Evolutionary conservation across 2,329 filamentous ascomycete genomes (phyloP), one percentile per base, ranked within the genome.

Genomic region (Colletotrichum kahawae): DNA sequence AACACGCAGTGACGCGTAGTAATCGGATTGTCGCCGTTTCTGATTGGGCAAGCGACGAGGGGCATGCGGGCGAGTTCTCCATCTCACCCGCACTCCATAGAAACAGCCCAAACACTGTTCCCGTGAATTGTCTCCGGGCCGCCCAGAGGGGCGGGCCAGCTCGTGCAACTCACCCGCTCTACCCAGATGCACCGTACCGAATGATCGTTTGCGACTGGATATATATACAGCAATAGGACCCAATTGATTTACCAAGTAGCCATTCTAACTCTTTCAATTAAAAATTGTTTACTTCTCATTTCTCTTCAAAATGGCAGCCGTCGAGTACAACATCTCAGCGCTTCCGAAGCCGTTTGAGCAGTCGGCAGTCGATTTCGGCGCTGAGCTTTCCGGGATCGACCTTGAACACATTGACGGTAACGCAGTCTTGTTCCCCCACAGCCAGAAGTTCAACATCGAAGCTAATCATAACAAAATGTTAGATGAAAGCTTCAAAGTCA

Each of bases 211-310:
- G n/a, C n/a, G n/a, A 6, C 43, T 21, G 43, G 10, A 21, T 21
- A 51, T 51, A 51, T 21, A 51, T 51, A 51, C n/a, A 51, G 43
- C 43, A 51, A 51, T 7, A 4, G 13, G 5, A 4, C 43, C n/a
- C 43, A 7, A 51, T 13, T n/a, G 3, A 21, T 51, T 21, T 13
- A 24, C n/a, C 13, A 1, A 13, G n/a, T 51, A 4, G 43, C 43
- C n/a, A 21, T 51, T 21, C n/a, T 14, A 1, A 14, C 6, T 13
- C 5, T 51, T 51, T 51, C 43, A 2, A 21, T 21, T 21, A 51
- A 12, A 51, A 13, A 24, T 0, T 13, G 0, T 51, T 0, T 21
- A 21, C 0, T 13, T 4, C n/a, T 2, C n/a, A 21, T 51, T n/a
- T 21, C 43, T 21, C 18, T 21, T 2, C 10, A 51, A n/a, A 5